phyloP scores from a whole-genome alignment of 257 asterid species.

The Ilex asprella region DNA sequence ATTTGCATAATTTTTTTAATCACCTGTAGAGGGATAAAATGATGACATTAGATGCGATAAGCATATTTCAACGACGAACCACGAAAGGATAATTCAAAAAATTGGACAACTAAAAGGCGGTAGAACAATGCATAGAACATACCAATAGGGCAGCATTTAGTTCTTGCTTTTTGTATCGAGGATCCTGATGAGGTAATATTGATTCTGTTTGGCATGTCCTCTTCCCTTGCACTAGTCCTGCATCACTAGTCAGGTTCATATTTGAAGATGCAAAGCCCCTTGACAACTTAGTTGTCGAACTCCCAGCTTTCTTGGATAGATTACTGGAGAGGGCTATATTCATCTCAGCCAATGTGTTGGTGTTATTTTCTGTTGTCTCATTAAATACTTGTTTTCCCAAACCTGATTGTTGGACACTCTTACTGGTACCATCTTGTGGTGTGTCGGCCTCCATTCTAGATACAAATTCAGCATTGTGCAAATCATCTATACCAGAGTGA shows the following conservation, averaged over 20 bases:
- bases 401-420: conserved; percentile 51
- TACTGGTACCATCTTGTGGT: conserved; percentile 72
- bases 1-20: conserved; percentile 83
- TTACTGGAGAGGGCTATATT: conserved; percentile 35
- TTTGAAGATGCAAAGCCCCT: conserved; percentile 63
- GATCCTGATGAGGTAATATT: conserved; percentile 30
- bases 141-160: conserved; percentile 79
- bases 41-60: background rate
- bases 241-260: conserved; percentile 76
- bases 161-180: conserved; percentile 62
- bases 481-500: conserved; percentile 45
- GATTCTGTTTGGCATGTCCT: conserved; percentile 47
- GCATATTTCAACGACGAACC: too few relatives aligned
- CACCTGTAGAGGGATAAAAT: conserved; percentile 40
- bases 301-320: conserved; percentile 43
- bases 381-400: conserved; percentile 43
- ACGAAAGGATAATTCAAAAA: too few relatives aligned
- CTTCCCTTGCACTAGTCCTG: conserved; percentile 56
- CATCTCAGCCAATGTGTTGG: conserved; percentile 69
- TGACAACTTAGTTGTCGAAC: conserved; percentile 72
- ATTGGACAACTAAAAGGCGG: too few relatives aligned
- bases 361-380: conserved; percentile 78
- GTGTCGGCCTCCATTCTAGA: conserved; percentile 64
- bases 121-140: background rate
- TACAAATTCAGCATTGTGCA: conserved; percentile 60